Percentiles rank a stretch among this genome's conserved stretches.
These are phyloP conservation scores for Mollisia scopiformis DNA, from an alignment of 2,329 filamentous ascomycete genomes.

Conservation along the genomic window DNA sequence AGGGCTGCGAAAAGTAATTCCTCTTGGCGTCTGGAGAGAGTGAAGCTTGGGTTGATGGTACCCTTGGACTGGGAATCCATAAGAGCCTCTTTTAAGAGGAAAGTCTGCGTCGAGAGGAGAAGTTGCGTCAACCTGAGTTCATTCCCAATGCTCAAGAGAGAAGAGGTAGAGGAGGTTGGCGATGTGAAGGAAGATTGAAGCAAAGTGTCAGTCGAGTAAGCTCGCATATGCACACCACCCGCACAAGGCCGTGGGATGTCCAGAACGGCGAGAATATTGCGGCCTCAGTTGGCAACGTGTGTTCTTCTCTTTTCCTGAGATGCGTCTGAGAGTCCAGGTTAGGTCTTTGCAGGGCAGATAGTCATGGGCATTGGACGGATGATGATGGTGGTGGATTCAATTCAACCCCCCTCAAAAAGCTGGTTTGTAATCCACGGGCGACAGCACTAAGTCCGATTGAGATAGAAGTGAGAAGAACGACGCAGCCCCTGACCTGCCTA, in stretches of 20 bases:
- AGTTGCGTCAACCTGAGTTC: slow-evolving; percentile 6
- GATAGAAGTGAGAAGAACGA: not conserved
- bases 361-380: not conserved
- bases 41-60: slow-evolving; percentile 57
- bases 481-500: not conserved
- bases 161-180: not conserved
- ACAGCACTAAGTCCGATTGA: not conserved
- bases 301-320: not conserved
- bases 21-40: slow-evolving; percentile 77
- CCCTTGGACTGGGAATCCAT: slow-evolving; percentile 26
- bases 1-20: slow-evolving; percentile 75
- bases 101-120: not conserved
- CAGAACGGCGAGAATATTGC: not conserved
- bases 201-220: not conserved
- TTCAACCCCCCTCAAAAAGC: not conserved
- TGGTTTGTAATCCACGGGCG: not conserved
- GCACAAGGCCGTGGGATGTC: not conserved
- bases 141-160: not conserved
- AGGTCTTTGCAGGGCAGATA: not conserved
- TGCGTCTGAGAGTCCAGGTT: not conserved
- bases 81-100: slow-evolving; percentile 7
- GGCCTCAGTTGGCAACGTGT: not conserved
- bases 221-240: not conserved
- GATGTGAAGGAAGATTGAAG: not conserved
- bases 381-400: not conserved